phyloP scores from a whole-genome alignment of 106 monocot genomes.

The Dendrobium catenatum region DNA sequence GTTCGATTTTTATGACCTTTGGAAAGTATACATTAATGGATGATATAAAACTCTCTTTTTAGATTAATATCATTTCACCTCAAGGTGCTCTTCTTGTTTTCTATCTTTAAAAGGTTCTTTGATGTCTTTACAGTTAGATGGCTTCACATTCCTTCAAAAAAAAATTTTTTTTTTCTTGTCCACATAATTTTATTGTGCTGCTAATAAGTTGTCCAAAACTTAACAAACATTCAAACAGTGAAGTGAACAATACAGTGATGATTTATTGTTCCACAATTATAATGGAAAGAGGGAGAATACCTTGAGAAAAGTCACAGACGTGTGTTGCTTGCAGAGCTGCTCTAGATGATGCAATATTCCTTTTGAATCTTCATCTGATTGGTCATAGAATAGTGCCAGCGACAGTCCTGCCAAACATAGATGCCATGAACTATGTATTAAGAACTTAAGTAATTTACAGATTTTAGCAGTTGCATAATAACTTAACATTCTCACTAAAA shows the following conservation, averaged over 20 bases:
- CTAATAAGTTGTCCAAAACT: not conserved
- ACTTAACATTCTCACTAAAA: not conserved
- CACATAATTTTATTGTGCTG: not conserved
- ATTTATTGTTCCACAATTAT: not conserved
- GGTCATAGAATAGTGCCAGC: constrained; percentile 28
- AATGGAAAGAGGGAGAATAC: constrained; percentile 10
- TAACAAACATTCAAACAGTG: no score
- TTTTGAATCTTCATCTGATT: constrained; percentile 18
- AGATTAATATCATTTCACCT: no score
- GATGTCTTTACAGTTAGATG: not conserved
- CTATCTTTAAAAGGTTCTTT: no score
- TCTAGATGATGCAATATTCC: constrained; percentile 19
- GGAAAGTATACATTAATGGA: no score
- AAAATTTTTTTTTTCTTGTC: not conserved
- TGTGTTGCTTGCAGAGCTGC: constrained; percentile 32
- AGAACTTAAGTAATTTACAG: no score
- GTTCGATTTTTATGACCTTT: no score
- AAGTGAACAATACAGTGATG: not conserved
- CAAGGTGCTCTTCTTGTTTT: no score
- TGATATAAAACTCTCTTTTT: no score
- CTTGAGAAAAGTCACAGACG: constrained; percentile 38
- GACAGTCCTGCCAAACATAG: constrained; percentile 22
- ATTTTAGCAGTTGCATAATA: not conserved
- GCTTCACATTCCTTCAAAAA: not conserved
- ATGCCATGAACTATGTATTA: not conserved